A percentile compares a stretch with the other conserved stretches of the same genome.
These are phyloP conservation scores for Colletotrichum magnum DNA, from an alignment of 2,329 filamentous ascomycete species.

Conservation along the genomic window DNA sequence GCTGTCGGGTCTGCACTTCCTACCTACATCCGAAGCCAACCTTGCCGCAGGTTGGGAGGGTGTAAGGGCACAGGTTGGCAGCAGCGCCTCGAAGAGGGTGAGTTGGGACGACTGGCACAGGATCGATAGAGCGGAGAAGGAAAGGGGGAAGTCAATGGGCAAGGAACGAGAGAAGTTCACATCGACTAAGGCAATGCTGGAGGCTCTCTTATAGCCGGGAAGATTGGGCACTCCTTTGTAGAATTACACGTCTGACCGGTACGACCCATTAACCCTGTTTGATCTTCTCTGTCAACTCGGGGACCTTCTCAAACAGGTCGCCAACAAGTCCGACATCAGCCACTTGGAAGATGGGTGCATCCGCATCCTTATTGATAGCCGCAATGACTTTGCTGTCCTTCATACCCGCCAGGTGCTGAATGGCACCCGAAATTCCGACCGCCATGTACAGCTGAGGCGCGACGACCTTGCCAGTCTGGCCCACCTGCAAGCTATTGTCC, in stretches of 20 bases:
- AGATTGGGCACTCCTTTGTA: conserved; percentile 39
- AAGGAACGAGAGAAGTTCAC: conserved; percentile 85
- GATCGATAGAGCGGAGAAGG: conserved; percentile 85
- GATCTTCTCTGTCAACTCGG: conserved; percentile 95
- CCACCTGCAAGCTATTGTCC: conserved; percentile 98
- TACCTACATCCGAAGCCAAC: conserved; percentile 44
- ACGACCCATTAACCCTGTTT: conserved; percentile 60
- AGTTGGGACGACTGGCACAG: conserved; percentile 87
- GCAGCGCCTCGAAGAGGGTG: conserved; percentile 71
- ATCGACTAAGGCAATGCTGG: conserved; percentile 70
- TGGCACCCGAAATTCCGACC: conserved; percentile 95
- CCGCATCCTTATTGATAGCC: conserved; percentile 96
- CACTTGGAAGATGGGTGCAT: conserved; percentile 98
- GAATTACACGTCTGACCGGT: not conserved
- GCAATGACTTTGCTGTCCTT: conserved; percentile 99
- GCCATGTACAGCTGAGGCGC: conserved; percentile 96
- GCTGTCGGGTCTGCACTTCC: conserved; percentile 60
- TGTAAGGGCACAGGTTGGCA: conserved; percentile 72
- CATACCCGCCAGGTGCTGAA: conserved; percentile 99
- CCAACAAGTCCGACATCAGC: conserved; percentile 96
- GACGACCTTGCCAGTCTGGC: conserved; percentile 98
- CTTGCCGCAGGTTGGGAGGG: conserved; percentile 79
- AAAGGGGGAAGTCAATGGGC: conserved; percentile 74
- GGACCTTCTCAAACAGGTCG: conserved; percentile 95
- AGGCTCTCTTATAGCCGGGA: conserved; percentile 57